Base-by-base conservation (phyloP, 2,329 filamentous ascomycete genomes). In the Colletotrichum melonis region DNA sequence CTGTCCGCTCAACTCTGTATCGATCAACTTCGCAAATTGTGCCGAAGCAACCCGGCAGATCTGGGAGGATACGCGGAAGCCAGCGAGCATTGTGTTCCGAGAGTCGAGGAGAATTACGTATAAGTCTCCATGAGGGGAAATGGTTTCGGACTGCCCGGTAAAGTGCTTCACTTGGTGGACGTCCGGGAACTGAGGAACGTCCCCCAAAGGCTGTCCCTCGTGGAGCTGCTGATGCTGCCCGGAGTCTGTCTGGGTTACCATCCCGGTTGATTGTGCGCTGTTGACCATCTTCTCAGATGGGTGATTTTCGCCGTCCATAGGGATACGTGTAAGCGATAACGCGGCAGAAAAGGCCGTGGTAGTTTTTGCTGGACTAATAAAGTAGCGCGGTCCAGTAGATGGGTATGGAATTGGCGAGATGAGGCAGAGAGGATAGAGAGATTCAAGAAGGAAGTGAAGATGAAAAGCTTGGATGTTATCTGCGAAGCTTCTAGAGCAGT, bases 111-210 rank as follows among this genome's bases (percentile, higher is more conserved):
- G 24, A 24, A 38, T 14, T 24, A 67, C 32, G 35, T 59, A 24
- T 14, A 67, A 38, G 35, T 67, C 64, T 32, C 64, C 64, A 38
- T 32, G n/a, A 4, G 64, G n/a, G 14, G 32, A 24, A 7, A 67
- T 42, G 12, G 32, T 22, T 35, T 67, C 55, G 35, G 55, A 9
- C 5, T 2, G 32, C 14, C 5, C 3, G 14, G 9, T 28, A 8
- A 38, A 24, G 2, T 5, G 3, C 4, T 55, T 5, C n/a, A 26
- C 9, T 19, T 30, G 12, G 2, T 54, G 12, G 14, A 19, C 1
- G 46, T 55, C 46, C 7, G 5, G 1, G 28, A 9, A 24, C n/a
- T 26, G 22, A 22, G 4, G 16, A 49, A 4, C 8, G 19, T 8
- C 19, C 42, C 8, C 42, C 7, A 11, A 9, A 49, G 42, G 42